Conservation (phyloP, 1,284 basidiomycete species). For the Kalmanozyma brasiliensis region DNA sequence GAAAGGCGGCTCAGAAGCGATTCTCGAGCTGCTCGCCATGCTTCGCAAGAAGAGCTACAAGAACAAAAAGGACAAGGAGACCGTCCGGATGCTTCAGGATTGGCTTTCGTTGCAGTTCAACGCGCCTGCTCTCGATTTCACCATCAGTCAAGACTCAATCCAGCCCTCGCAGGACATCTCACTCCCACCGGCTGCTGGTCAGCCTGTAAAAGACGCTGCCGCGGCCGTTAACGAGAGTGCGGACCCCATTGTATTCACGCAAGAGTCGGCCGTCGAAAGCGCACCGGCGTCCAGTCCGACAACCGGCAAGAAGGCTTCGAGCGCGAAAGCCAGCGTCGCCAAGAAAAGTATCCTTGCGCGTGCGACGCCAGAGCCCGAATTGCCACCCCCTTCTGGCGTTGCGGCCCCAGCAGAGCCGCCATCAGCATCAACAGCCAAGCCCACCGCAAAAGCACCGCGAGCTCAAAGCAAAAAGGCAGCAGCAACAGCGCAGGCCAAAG, state of each 20-base stretch:
- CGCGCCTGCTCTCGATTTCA: conserved; percentile 2
- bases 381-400: conserved; percentile 32
- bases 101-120: conserved; percentile 27
- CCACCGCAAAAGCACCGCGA: conserved; percentile 4
- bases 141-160: conserved; percentile 7
- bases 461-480: conserved; percentile 14
- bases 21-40: conserved; percentile 26
- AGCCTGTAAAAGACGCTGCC: not conserved
- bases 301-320: conserved; percentile 1
- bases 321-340: conserved; percentile 5
- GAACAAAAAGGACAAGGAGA: conserved; percentile 30
- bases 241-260: not conserved
- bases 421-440: conserved; percentile 7
- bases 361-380: conserved; percentile 13
- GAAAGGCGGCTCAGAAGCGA: conserved; percentile 25
- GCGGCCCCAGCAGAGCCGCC: conserved; percentile 3
- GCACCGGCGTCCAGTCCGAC: not conserved
- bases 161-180: conserved; percentile 6
- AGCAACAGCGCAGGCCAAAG: not conserved
- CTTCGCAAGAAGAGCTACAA: conserved; percentile 19
- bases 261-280: not conserved
- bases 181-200: not conserved
- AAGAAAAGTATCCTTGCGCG: conserved; percentile 9
- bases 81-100: conserved; percentile 1
- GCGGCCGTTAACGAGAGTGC: not conserved